Evolutionary conservation across 2,329 filamentous ascomycete species (phyloP).

Genomic region (Epicoccum sorghinum): DNA sequence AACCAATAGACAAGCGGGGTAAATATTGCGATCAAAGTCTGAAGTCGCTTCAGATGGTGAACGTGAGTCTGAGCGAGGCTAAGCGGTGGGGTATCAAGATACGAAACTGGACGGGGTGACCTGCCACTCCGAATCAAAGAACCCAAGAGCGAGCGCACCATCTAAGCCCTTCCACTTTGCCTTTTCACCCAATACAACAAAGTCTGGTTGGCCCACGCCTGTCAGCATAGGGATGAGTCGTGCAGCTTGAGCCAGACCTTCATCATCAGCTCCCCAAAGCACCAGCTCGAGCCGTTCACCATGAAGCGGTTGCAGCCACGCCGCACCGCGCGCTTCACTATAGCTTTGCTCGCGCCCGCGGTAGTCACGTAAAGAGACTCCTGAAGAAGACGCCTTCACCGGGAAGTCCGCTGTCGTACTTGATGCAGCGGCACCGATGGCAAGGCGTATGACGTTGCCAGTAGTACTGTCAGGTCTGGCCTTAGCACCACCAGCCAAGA

Average conservation of each 20-base stretch:
- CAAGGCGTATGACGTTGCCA: slow-evolving; percentile 56
- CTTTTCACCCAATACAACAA: slow-evolving; percentile 55
- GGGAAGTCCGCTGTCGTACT: slow-evolving; percentile 34
- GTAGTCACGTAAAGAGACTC: slow-evolving; percentile 29
- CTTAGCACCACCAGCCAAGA: slow-evolving; percentile 31
- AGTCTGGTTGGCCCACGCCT: slow-evolving; percentile 64
- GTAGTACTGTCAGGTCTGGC: slow-evolving; percentile 2
- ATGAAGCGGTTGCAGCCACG: slow-evolving; percentile 58
- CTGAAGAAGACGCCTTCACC: slow-evolving; percentile 30
- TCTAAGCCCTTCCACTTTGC: slow-evolving; percentile 59
- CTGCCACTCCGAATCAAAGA: slow-evolving; percentile 61
- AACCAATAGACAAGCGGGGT: no score
- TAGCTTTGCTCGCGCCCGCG: slow-evolving; percentile 27
- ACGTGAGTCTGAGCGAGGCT: background rate
- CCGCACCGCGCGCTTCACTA: slow-evolving; percentile 52
- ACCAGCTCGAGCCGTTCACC: slow-evolving; percentile 60
- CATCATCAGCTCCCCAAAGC: slow-evolving; percentile 60
- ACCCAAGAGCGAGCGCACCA: slow-evolving; percentile 61
- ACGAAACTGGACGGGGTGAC: slow-evolving; percentile 56
- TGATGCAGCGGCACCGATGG: slow-evolving; percentile 35
- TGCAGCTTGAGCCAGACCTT: slow-evolving; percentile 56
- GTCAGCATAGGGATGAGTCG: slow-evolving; percentile 62
- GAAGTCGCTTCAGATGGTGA: background rate
- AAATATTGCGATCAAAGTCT: background rate
- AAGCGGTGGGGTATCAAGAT: background rate